A percentile compares a stretch with the other conserved stretches of the same genome.
Conservation (phyloP, 768 basidiomycete species). For the Myochromella boudieri region DNA sequence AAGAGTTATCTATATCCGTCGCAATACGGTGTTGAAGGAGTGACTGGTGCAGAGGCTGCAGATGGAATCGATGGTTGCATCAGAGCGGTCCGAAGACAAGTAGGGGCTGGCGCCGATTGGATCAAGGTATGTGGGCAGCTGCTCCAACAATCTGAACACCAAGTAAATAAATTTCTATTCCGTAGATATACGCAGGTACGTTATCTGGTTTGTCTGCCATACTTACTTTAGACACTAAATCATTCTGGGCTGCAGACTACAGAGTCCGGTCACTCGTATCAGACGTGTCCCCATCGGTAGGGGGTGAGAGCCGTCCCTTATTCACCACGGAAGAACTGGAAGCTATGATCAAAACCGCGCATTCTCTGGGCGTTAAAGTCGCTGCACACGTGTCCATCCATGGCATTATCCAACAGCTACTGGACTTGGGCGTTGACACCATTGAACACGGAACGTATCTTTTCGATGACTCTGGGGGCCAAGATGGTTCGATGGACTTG, state of each 20-base stretch:
- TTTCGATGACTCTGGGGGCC: constrained; percentile 19
- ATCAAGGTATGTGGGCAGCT: constrained; percentile 46
- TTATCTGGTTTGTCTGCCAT: constrained; percentile 8
- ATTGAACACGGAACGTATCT: constrained; percentile 56
- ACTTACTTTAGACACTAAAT: constrained; percentile 12
- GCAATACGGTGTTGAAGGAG: constrained; percentile 53
- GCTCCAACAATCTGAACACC: background rate
- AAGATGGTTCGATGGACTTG: constrained; percentile 16
- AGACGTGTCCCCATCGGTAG: constrained; percentile 36
- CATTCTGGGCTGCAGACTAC: constrained; percentile 43
- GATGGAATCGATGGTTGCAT: constrained; percentile 58
- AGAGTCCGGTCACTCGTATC: constrained; percentile 45
- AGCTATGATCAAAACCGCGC: constrained; percentile 52
- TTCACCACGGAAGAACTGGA: constrained; percentile 46
- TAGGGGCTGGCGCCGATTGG: constrained; percentile 68
- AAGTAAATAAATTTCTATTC: background rate
- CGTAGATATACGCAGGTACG: constrained; percentile 53
- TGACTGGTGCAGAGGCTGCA: constrained; percentile 56
- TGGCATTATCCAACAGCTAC: constrained; percentile 19
- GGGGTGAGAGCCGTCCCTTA: constrained; percentile 34
- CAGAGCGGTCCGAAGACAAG: constrained; percentile 55
- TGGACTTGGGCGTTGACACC: constrained; percentile 44
- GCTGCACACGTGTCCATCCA: constrained; percentile 3
- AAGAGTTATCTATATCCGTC: constrained; percentile 45
- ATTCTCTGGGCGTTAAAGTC: constrained; percentile 26